These are phyloP conservation scores for Globisporangium solare DNA, from an alignment of 352 stramenopile species.

Conservation along the genomic window DNA sequence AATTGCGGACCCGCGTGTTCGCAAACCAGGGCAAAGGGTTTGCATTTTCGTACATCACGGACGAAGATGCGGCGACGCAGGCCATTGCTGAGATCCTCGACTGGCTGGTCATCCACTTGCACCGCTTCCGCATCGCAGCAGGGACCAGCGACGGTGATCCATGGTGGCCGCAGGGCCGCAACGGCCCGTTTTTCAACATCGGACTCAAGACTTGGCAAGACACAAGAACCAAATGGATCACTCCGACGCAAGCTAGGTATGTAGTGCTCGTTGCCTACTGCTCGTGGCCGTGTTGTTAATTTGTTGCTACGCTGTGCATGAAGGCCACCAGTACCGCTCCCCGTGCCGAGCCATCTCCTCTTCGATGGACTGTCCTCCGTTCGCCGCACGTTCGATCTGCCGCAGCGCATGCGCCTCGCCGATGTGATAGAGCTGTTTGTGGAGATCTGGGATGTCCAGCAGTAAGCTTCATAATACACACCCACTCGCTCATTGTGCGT, in stretches of 20 bases:
- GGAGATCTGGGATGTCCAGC: conserved; percentile 88
- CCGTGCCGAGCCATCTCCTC: conserved; percentile 69
- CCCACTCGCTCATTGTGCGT: background rate
- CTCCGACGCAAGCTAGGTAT: conserved; percentile 61
- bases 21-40: conserved; percentile 75
- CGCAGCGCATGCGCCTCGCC: conserved; percentile 77
- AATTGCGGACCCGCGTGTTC: conserved; percentile 44
- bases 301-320: conserved; percentile 9
- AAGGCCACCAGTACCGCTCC: conserved; percentile 58
- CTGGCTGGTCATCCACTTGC: conserved; percentile 78
- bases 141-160: conserved; percentile 76
- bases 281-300: conserved; percentile 7
- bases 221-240: conserved; percentile 61
- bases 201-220: conserved; percentile 77
- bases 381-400: conserved; percentile 82
- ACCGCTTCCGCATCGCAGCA: conserved; percentile 73
- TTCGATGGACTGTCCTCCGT: conserved; percentile 84
- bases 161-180: conserved; percentile 85
- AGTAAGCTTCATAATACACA: conserved; percentile 27
- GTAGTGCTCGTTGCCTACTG: conserved; percentile 11
- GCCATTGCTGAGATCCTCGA: conserved; percentile 82
- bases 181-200: conserved; percentile 84
- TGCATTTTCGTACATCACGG: conserved; percentile 85
- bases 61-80: conserved; percentile 86
- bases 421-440: conserved; percentile 86